Evolutionary conservation across 148 eudicot genomes (phyloP), one percentile per base, ranked within the genome.

Genomic region (Fagopyrum homotropicum): DNA sequence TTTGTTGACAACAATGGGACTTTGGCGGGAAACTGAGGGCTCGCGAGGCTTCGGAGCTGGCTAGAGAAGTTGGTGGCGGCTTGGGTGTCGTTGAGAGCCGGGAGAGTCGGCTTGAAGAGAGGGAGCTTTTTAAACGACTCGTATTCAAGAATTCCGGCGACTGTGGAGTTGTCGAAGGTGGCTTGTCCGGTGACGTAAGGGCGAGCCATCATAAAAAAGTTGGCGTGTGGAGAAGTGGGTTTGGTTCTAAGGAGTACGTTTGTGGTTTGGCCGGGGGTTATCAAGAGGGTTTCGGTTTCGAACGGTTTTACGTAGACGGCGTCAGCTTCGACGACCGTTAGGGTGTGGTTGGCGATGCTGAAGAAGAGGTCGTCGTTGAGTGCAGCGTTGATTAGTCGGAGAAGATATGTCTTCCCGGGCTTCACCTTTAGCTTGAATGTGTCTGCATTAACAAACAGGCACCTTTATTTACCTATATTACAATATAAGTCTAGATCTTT

Each of bases 311-410:
- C 87, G 40, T 82, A 78, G 22, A 83, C 43, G 0, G 89, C 91
- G 60, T 88, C 91, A 0, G 69, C 84, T 9, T 85, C 91, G 1
- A 88, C 87, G 0, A 82, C 82, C 5, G 78, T 83, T 15, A 88
- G 83, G 40, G 79, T 83, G 74, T 88, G 90, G 78, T 88, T 85
- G 4, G 88, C 90, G 0, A 88, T 80, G 68, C 91, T 81, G 76
- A 88, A 88, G 80, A 88, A 85, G 72, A 88, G 91, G 55, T 87
- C 90, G 69, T 87, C 88, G 59, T 87, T 87, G 19, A 87, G 88
- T 72, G 90, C 90, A 2, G 90, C 91, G 73, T 88, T 88, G 87
- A 88, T 88, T 9, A 88, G 9, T 0, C 88, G 81, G 3, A 88
- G 84, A 9, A 88, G 89, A 26, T 88, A 88, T 1, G 88, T 85